A percentile compares a stretch with the other conserved stretches of the same genome.
phyloP scores from a whole-genome alignment of 768 basidiomycete genomes.

The Boletus insuetus region DNA sequence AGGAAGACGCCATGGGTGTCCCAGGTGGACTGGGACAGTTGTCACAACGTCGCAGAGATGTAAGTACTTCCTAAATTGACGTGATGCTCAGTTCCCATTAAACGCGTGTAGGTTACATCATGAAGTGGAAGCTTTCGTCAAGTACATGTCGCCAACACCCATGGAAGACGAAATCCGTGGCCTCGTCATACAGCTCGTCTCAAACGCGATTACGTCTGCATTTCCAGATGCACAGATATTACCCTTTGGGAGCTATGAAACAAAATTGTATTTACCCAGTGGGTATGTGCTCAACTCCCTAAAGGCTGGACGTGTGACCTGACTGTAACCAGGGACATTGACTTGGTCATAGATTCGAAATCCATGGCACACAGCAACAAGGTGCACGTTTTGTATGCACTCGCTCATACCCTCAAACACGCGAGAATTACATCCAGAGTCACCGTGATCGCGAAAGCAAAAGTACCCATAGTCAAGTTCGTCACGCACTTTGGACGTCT shows the following conservation, averaged over 20 bases:
- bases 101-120: constrained; percentile 62
- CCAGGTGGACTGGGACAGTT: constrained; percentile 67
- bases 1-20: constrained; percentile 68
- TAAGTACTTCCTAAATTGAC: constrained; percentile 37
- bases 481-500: constrained; percentile 76
- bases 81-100: constrained; percentile 2
- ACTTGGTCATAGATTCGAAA: constrained; percentile 83
- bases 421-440: constrained; percentile 75
- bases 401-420: constrained; percentile 76
- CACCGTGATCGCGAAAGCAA: constrained; percentile 88
- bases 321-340: constrained; percentile 72
- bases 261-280: constrained; percentile 87
- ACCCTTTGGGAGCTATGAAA: constrained; percentile 92
- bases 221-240: constrained; percentile 80
- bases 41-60: constrained; percentile 82
- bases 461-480: constrained; percentile 97
- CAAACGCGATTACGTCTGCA: constrained; percentile 53
- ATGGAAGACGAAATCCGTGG: constrained; percentile 84
- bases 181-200: constrained; percentile 70
- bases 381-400: constrained; percentile 64
- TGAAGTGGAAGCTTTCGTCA: constrained; percentile 83
- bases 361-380: constrained; percentile 71
- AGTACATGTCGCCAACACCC: constrained; percentile 84
- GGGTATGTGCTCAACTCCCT: constrained; percentile 58
- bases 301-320: constrained; percentile 6